These are phyloP conservation scores for Jaapia argillacea DNA, from an alignment of 768 basidiomycete genomes.

Conservation along the genomic window DNA sequence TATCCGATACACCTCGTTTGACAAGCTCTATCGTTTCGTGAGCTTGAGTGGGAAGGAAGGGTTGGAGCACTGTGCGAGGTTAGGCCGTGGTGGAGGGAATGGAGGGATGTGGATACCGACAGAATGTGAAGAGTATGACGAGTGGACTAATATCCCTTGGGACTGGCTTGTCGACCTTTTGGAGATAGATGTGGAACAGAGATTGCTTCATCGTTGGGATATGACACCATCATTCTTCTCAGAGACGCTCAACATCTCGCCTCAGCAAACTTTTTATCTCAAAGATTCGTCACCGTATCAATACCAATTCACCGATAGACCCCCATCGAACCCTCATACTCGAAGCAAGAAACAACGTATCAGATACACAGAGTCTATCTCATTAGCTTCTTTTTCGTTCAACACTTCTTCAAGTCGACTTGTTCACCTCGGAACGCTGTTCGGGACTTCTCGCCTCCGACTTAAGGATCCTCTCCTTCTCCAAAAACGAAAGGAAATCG, in stretches of 20 bases:
- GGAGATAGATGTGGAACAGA: conserved; percentile 24
- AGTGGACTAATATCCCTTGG: conserved; percentile 62
- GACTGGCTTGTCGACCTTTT: conserved; percentile 54
- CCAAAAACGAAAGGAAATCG: conserved; percentile 34
- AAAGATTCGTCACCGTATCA: conserved; percentile 50
- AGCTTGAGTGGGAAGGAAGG: conserved; percentile 41
- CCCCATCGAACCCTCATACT: no score
- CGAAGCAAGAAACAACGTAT: conserved; percentile 13
- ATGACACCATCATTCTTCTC: conserved; percentile 41
- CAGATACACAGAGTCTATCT: conserved; percentile 29
- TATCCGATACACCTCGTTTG: conserved; percentile 47
- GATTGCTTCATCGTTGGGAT: conserved; percentile 36
- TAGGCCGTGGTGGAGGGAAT: conserved; percentile 23
- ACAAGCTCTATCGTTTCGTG: conserved; percentile 35
- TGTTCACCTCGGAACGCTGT: conserved; percentile 64
- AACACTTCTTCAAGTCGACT: conserved; percentile 32
- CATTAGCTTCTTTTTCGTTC: conserved; percentile 35
- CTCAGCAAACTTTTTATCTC: conserved; percentile 34
- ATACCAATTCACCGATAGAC: conserved; percentile 54
- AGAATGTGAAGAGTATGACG: conserved; percentile 50
- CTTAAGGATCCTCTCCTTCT: conserved; percentile 31
- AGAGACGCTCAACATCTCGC: conserved; percentile 33
- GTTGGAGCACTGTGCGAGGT: conserved; percentile 37
- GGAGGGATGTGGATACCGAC: conserved; percentile 33
- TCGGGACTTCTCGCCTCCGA: conserved; percentile 63